phyloP scores from a whole-genome alignment of 2,329 filamentous ascomycete genomes.

The Penicillium olsonii region DNA sequence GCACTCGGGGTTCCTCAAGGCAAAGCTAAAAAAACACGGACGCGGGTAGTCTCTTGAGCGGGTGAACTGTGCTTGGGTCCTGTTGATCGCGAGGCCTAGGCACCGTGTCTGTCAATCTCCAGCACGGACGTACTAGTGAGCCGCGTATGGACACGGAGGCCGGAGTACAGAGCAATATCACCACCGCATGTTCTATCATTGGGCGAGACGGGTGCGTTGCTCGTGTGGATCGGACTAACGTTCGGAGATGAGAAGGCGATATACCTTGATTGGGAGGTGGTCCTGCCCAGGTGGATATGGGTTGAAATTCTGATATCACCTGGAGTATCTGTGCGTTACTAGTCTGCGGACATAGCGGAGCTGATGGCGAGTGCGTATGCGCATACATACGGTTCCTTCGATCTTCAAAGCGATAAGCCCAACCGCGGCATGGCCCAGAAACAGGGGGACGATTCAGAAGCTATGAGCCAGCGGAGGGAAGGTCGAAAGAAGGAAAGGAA shows the following conservation, averaged over 20 bases:
- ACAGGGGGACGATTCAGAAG: not conserved
- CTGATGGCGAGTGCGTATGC: no score
- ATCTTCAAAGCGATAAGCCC: not conserved
- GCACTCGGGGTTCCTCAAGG: not conserved
- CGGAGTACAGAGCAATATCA: not conserved
- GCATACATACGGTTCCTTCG: not conserved
- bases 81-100: not conserved
- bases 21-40: not conserved
- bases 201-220: no score
- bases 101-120: no score
- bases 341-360: no score
- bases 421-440: no score
- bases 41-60: not conserved
- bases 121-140: no score
- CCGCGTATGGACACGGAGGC: not conserved
- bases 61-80: not conserved
- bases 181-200: no score
- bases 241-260: conserved; percentile 2
- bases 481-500: conserved; percentile 6
- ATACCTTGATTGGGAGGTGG: not conserved
- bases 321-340: not conserved
- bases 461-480: not conserved
- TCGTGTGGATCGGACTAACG: not conserved
- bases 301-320: not conserved
- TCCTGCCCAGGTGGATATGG: no score